Base-by-base conservation (phyloP, 164 flowering plant genomes). In the Umbellularia californica region DNA sequence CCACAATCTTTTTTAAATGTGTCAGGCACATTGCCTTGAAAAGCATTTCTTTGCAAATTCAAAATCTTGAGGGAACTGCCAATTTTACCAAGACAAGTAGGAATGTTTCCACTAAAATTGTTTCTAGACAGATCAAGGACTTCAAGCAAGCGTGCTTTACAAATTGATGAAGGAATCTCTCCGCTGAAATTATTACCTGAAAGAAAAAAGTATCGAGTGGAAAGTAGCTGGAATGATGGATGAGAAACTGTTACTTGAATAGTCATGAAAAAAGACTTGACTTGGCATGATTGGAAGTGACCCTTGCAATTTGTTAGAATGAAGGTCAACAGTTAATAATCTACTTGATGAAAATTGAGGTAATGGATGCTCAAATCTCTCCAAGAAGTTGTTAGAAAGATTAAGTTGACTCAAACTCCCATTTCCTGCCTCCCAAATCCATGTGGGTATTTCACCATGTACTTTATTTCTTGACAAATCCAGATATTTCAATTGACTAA, bases 71-170 rank as follows among this genome's bases (percentile, higher is more conserved):
- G 24, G 69, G 47, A 20, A 19, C 33, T 20, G 12, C 69, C 12
- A 15, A 67, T 30, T 17, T 67, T n/a, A 67, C 69, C 69, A 1
- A 67, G 19, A 20, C 69, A 67, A 6, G 7, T 5, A 14, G 69
- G 69, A 67, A 67, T 67, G 1, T 30, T 28, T 27, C 69, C 69
- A 67, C 47, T 15, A 1, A 67, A 30, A 3, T 17, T 15, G n/a
- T 28, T 67, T 9, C 69, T 30, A 0, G 92, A 88, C 22, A 90
- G 71, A 64, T 87, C 86, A 51, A 87, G 88, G 69, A 85, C 87
- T 69, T 69, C 76, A 19, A 87, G 84, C 23, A n/a, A 65, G 1
- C 0, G 14, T 0, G 81, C 84, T 47, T 78, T 79, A 82, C 94
- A 90, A 0, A 88, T 58, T 4, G 90, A 86, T 19, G 33, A 52